Conservation (phyloP, 768 basidiomycete species). For the Rhodotorula graminis region DNA sequence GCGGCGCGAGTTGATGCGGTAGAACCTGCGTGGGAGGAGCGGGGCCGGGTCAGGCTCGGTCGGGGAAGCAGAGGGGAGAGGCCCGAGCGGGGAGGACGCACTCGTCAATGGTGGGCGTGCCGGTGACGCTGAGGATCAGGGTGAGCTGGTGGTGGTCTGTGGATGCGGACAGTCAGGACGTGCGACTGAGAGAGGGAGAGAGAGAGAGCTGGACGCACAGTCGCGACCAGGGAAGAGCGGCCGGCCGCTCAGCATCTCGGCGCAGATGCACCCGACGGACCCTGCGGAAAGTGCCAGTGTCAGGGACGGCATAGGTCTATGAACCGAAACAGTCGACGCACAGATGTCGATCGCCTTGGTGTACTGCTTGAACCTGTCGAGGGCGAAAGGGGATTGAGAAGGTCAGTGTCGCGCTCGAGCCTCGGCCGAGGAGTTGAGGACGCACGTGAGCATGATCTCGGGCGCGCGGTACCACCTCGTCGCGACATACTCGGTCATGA, state of each 20-base stretch:
- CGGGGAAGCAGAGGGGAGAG: background rate
- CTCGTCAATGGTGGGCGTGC: slow-evolving; percentile 69
- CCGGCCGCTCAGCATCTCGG: slow-evolving; percentile 87
- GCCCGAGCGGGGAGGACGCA: background rate
- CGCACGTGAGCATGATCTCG: slow-evolving; percentile 52
- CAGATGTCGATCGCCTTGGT: slow-evolving; percentile 53
- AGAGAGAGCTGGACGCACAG: slow-evolving; percentile 45
- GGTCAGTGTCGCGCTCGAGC: background rate
- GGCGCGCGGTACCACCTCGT: slow-evolving; percentile 68
- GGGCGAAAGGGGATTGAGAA: background rate
- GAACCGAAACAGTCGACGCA: slow-evolving; percentile 35
- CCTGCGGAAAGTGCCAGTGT: slow-evolving; percentile 45
- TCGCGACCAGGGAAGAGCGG: slow-evolving; percentile 93
- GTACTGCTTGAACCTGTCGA: slow-evolving; percentile 50
- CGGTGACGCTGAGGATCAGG: slow-evolving; percentile 89
- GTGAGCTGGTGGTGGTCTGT: slow-evolving; percentile 82
- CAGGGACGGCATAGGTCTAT: background rate
- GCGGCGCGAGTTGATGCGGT: slow-evolving; percentile 74
- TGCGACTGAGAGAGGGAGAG: background rate
- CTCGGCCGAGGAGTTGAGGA: background rate
- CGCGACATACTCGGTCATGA: slow-evolving; percentile 66
- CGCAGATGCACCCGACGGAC: slow-evolving; percentile 75
- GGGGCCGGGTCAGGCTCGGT: background rate
- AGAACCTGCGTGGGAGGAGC: slow-evolving; percentile 53
- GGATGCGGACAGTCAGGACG: background rate